phyloP scores from a whole-genome alignment of 306 rosid genomes.

The Cicer pinnatifidum region DNA sequence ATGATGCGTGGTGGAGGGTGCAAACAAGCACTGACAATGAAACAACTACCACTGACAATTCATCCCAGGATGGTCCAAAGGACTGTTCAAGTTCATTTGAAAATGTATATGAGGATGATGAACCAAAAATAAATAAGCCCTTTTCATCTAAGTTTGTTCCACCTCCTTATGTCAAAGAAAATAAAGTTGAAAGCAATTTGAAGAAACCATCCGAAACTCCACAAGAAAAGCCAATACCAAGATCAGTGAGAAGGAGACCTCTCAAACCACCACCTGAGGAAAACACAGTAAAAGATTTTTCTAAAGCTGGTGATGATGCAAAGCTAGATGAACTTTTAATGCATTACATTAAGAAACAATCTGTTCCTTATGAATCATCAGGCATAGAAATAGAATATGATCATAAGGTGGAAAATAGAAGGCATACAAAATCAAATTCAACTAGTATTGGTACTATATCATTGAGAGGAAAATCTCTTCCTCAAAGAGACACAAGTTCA shows the following conservation, averaged over 20 bases:
- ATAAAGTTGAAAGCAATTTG: slow-evolving; percentile 44
- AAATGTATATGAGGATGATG: slow-evolving; percentile 57
- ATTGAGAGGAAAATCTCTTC: slow-evolving; percentile 52
- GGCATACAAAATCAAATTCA: slow-evolving; percentile 36
- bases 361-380: slow-evolving; percentile 14
- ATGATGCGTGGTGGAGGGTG: slow-evolving; percentile 43
- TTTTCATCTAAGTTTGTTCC: slow-evolving; percentile 43
- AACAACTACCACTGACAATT: slow-evolving; percentile 47
- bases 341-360: slow-evolving; percentile 39
- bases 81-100: slow-evolving; percentile 57
- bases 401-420: not conserved
- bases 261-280: slow-evolving; percentile 41
- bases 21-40: slow-evolving; percentile 66
- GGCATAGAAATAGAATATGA: slow-evolving; percentile 41
- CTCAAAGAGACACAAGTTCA: slow-evolving; percentile 35
- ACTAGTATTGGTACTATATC: not conserved
- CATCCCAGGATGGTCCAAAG: slow-evolving; percentile 52
- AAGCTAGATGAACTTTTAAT: slow-evolving; percentile 41
- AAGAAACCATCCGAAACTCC: slow-evolving; percentile 12
- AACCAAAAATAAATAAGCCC: slow-evolving; percentile 55
- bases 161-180: slow-evolving; percentile 65
- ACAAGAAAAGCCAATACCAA: slow-evolving; percentile 56
- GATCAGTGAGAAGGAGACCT: slow-evolving; percentile 64
- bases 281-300: slow-evolving; percentile 6
- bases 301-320: slow-evolving; percentile 1